Percentiles rank a stretch among this genome's conserved stretches.
Evolutionary conservation across 2,329 filamentous ascomycete species (phyloP).

Genomic region (Trichophyton mentagrophytes): DNA sequence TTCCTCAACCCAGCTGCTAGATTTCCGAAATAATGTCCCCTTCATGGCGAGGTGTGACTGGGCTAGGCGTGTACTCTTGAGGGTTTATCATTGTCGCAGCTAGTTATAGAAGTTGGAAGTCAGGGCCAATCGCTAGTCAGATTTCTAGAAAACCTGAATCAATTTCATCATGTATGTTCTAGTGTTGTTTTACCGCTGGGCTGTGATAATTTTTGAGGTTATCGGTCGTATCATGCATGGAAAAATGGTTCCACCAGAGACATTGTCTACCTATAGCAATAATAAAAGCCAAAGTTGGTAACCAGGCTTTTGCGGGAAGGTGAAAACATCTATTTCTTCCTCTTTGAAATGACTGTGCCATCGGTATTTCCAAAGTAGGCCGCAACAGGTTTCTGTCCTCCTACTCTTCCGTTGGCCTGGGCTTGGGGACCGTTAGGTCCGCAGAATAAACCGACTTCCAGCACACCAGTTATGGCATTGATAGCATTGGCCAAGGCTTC

Average conservation of each 20-base stretch:
- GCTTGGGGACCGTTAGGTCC: constrained; percentile 65
- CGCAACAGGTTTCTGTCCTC: constrained; percentile 80
- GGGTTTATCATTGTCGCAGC: too few species aligned
- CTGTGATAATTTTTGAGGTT: too few species aligned
- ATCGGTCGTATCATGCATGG: too few species aligned
- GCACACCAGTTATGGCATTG: constrained; percentile 70
- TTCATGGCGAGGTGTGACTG: not conserved
- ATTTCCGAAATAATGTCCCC: not conserved
- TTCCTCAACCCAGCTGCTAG: constrained; percentile 1
- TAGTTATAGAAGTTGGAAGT: too few species aligned
- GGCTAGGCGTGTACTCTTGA: too few species aligned
- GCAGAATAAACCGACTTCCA: constrained; percentile 85
- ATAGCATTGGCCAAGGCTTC: constrained; percentile 59
- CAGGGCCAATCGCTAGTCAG: too few species aligned
- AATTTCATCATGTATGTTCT: too few species aligned
- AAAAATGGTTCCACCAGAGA: too few species aligned
- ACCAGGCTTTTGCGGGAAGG: not conserved
- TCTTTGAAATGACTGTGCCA: constrained; percentile 45
- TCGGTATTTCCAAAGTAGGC: constrained; percentile 91
- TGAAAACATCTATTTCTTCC: not conserved
- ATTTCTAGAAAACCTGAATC: too few species aligned
- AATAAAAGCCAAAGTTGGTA: not conserved
- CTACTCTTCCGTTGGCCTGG: constrained; percentile 46
- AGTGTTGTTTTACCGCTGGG: too few species aligned
- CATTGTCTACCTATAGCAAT: not conserved